Percentiles rank a stretch among this genome's conserved stretches.
Evolutionary conservation across 768 basidiomycete genomes (phyloP).

Genomic region (Suillus tomentosus): DNA sequence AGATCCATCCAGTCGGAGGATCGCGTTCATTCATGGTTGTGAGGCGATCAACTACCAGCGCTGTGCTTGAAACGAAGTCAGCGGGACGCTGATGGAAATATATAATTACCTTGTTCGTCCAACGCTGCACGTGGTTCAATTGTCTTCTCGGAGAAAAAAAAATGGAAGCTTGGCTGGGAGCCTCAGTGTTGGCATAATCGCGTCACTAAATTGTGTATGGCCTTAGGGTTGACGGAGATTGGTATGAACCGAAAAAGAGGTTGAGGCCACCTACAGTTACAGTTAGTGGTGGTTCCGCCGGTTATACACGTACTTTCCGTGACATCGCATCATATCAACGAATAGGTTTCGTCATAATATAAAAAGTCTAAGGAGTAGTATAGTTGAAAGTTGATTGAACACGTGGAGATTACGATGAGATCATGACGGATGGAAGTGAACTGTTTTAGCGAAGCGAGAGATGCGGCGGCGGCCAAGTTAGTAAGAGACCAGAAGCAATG

Average conservation of each 20-base stretch:
- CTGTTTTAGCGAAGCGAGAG: slow-evolving; percentile 4
- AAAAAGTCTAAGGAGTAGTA: slow-evolving; percentile 5
- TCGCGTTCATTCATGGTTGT: slow-evolving; percentile 21
- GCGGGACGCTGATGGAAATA: slow-evolving; percentile 14
- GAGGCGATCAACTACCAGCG: slow-evolving; percentile 21
- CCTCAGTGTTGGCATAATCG: slow-evolving; percentile 5
- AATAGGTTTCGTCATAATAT: neutral
- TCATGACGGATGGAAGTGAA: slow-evolving; percentile 4
- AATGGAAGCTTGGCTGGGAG: slow-evolving; percentile 27
- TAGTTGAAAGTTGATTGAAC: neutral
- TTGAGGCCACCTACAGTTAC: no score
- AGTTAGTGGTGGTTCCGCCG: no score
- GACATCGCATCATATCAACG: neutral
- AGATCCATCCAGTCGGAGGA: slow-evolving; percentile 20
- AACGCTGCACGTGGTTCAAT: slow-evolving; percentile 7
- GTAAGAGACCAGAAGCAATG: neutral
- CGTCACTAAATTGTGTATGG: slow-evolving; percentile 15
- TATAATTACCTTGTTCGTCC: slow-evolving; percentile 15
- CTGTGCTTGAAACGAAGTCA: slow-evolving; percentile 26
- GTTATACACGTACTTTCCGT: neutral
- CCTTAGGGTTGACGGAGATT: slow-evolving; percentile 19
- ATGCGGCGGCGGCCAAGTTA: slow-evolving; percentile 6
- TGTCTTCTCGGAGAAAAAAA: slow-evolving; percentile 28
- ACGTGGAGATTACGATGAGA: slow-evolving; percentile 8
- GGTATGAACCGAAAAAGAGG: slow-evolving; percentile 8